Evolutionary conservation across 352 stramenopile genomes (phyloP).

Genomic region (Pythium chondricola): DNA sequence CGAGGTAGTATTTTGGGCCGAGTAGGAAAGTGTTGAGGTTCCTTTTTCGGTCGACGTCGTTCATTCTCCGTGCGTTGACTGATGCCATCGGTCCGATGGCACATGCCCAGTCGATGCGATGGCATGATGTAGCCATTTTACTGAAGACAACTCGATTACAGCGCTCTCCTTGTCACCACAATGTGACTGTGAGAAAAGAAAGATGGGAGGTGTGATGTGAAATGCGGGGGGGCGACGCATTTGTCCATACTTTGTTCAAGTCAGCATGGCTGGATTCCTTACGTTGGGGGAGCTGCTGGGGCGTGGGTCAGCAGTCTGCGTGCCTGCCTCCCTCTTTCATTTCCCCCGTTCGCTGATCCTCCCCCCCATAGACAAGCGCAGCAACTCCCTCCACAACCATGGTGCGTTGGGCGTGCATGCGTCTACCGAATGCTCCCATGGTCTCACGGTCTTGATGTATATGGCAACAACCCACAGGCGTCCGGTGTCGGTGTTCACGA

Average conservation of each 20-base stretch:
- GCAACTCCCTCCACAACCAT: slow-evolving; percentile 8
- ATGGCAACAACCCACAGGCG: too few relatives aligned
- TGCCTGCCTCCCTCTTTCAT: slow-evolving; percentile 7
- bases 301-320: background rate
- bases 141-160: too few relatives aligned
- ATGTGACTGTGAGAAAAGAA: background rate
- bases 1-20: too few relatives aligned
- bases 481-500: slow-evolving; percentile 92
- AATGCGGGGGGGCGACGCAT: background rate
- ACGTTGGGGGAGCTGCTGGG: background rate
- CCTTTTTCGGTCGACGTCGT: too few relatives aligned
- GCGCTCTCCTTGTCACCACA: too few relatives aligned
- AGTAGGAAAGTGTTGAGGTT: too few relatives aligned
- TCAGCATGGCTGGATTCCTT: slow-evolving; percentile 1
- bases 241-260: slow-evolving; percentile 7
- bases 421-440: too few relatives aligned
- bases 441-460: slow-evolving; percentile 1
- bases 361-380: slow-evolving; percentile 9
- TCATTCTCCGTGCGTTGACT: too few relatives aligned
- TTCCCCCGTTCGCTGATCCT: slow-evolving; percentile 3
- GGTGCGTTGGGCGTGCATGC: too few relatives aligned
- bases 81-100: too few relatives aligned
- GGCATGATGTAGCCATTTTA: too few relatives aligned
- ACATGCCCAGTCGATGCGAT: too few relatives aligned
- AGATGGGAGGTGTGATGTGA: slow-evolving; percentile 3